Base-by-base conservation (phyloP, 108 stramenopile species). In the Mediolabrus comicus region DNA sequence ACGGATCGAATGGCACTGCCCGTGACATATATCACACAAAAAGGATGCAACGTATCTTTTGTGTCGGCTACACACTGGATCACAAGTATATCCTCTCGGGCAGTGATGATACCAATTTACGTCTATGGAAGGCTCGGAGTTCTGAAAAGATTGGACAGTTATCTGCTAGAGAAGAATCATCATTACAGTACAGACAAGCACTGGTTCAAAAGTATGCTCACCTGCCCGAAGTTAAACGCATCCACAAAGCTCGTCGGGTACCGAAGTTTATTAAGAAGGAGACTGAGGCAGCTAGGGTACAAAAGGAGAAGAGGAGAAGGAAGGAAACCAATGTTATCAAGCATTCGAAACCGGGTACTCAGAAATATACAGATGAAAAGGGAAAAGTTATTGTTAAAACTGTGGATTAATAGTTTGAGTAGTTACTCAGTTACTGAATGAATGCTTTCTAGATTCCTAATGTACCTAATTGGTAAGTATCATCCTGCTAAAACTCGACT, bases 1-100 rank as follows among this genome's bases (percentile, higher is more conserved):
- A 66, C 13, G 56, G 38, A 26, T 65, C 68, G 14, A 55, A 67
- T 4, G 91, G 95, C 10, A 53, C 83, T 1, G 77, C 92, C 0
- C 39, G 98, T 28, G 97, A 98, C 67, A 85, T 95, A 19, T 99
- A 98, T 72, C 97, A 98, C 74, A 89, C 99, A 14, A 98, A 97
- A 63, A 93, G 99, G 29, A 99, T 99, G 99, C 99, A 99, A 79
- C 83, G 97, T 8, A 94, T 99, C 16, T 97, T 98, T 74, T 87
- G 92, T 49, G 97, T 97, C 35, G 82, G 94, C 65, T 99, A 88
- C 74, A 91, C 96, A 19, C 80, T 87, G 60, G 99, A 99, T 82
- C 84, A 91, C 33, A 85, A 90, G 34, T 99, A 87, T 66, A 84
- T 99, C 19, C 65, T 99, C 3, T 92, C 92, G 38, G 99, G 98